A percentile compares a stretch with the other conserved stretches of the same genome.
These are phyloP conservation scores for Parathielavia hyrcaniae DNA, from an alignment of 495 filamentous ascomycete genomes.

Conservation along the genomic window DNA sequence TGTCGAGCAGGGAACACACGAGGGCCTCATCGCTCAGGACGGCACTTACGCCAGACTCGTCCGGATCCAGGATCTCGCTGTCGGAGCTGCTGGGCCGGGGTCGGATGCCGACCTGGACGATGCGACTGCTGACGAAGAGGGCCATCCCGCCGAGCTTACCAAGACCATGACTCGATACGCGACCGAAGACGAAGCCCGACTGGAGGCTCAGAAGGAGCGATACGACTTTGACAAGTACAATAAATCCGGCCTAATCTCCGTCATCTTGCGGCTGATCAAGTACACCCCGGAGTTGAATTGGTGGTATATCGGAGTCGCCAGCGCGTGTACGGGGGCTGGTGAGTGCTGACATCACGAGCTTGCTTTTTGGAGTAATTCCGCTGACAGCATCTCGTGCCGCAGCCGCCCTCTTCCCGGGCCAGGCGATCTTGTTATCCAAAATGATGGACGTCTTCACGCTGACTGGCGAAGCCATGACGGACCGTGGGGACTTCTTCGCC, in stretches of 20 bases:
- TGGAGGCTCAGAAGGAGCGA: conserved; percentile 19
- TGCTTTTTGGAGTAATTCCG: background rate
- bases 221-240: conserved; percentile 23
- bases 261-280: conserved; percentile 13
- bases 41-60: conserved; percentile 46
- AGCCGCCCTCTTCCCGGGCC: conserved; percentile 32
- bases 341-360: background rate
- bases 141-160: conserved; percentile 28
- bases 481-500: conserved; percentile 46
- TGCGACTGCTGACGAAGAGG: conserved; percentile 1
- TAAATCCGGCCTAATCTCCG: conserved; percentile 12
- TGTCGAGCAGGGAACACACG: conserved; percentile 61
- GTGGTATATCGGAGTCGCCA: conserved; percentile 9
- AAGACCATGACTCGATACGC: conserved; percentile 28
- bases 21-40: conserved; percentile 48
- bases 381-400: background rate
- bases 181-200: conserved; percentile 17
- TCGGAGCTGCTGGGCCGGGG: conserved; percentile 38
- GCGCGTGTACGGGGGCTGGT: conserved; percentile 16
- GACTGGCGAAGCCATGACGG: conserved; percentile 23
- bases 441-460: conserved; percentile 34
- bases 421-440: conserved; percentile 33
- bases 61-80: conserved; percentile 48
- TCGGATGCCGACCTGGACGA: conserved; percentile 3
- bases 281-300: conserved; percentile 16